Percentiles rank a stretch among this genome's conserved stretches.
Evolutionary conservation across 805 yeast species (phyloP).

Genomic region (Candida sphagnicola): DNA sequence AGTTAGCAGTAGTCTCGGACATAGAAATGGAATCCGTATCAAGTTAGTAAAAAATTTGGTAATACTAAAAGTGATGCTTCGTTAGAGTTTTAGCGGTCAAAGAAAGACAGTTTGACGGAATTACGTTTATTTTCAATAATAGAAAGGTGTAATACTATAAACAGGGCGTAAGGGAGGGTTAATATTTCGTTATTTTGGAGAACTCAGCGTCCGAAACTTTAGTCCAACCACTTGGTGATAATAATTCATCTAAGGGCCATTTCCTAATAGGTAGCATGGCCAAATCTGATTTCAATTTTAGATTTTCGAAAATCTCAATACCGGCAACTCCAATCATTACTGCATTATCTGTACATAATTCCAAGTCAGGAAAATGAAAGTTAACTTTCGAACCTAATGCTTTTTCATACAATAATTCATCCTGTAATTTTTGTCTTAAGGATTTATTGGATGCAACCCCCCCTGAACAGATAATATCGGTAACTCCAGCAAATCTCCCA

Average conservation of each 20-base stretch:
- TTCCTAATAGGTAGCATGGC: conserved; percentile 63
- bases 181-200: conserved; percentile 7
- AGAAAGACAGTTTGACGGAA: too few species aligned
- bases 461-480: conserved; percentile 78
- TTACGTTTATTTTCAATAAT: too few species aligned
- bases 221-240: conserved; percentile 51
- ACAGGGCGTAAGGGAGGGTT: too few species aligned
- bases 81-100: too few species aligned
- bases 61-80: too few species aligned
- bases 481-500: conserved; percentile 39
- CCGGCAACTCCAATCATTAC: conserved; percentile 99
- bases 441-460: conserved; percentile 83
- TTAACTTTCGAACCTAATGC: conserved; percentile 10
- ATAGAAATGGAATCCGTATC: too few species aligned
- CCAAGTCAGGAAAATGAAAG: conserved; percentile 64
- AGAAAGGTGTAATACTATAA: too few species aligned
- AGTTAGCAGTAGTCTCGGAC: too few species aligned
- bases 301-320: conserved; percentile 70
- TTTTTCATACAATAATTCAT: conserved; percentile 25
- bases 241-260: conserved; percentile 71
- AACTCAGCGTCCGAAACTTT: conserved; percentile 17
- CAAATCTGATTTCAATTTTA: conserved; percentile 45
- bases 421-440: conserved; percentile 46
- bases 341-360: conserved; percentile 90
- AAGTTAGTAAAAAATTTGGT: too few species aligned